Base-by-base conservation (phyloP, 2,329 filamentous ascomycete species). In the Endothia cerciana region DNA sequence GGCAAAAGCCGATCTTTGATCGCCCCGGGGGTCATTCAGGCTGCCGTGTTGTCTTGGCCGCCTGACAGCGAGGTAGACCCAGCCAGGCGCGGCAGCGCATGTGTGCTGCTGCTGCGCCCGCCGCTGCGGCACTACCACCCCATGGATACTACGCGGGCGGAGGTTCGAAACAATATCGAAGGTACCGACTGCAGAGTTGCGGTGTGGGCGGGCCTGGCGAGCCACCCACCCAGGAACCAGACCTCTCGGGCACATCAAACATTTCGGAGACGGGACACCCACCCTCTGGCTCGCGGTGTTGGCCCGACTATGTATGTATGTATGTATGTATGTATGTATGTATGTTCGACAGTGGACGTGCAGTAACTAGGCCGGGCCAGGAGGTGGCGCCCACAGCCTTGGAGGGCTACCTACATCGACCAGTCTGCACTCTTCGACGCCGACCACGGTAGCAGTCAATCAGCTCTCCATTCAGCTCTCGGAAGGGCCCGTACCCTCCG, bases 251-350 rank as follows among this genome's bases (percentile, higher is more conserved):
- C 55, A 57, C 19, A 36, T 57, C 55, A 51, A 51, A 51, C 55
- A 40, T 57, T 40, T 57, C 55, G 36, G 30, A 57, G 30, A 40
- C 55, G 36, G 55, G 33, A 57, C 36, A 5, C 55, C 13, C 55
- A n/a, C 25, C 13, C 36, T 38, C 4, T 30, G 55, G 19, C 8
- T 51, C 47, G 47, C 22, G 47, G 25, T 43, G 41, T 15, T 4
- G 7, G 41, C 41, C 4, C 33, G 33, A 36, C 33, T 36, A 36
- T 36, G 33, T 43, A 43, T 43, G 41, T 43, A n/a, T n/a, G n/a
- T n/a, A n/a, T n/a, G n/a, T n/a, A n/a, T n/a, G n/a, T n/a, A n/a
- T n/a, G n/a, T n/a, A n/a, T n/a, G n/a, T n/a, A n/a, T n/a, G n/a
- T 43, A 43, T 43, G 41, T 43, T 15, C 13, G 41, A 36, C 33